Conservation (phyloP, 306 rosid genomes). For the Fragaria nilgerrensis region DNA sequence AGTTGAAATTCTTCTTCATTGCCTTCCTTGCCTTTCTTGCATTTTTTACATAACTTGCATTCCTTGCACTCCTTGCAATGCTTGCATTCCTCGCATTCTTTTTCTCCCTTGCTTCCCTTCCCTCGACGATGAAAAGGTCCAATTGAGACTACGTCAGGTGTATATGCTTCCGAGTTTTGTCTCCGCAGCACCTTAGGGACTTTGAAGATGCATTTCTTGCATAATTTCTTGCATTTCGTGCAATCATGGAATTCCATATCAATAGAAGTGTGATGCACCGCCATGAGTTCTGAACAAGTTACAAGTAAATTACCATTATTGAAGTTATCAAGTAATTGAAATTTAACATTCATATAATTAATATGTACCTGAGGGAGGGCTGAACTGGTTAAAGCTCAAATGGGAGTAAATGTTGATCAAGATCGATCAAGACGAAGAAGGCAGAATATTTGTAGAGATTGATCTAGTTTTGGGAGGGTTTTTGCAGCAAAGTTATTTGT, state of each 20-base stretch:
- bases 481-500: neutral
- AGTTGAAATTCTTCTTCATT: neutral
- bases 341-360: neutral
- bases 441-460: neutral
- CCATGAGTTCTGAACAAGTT: neutral
- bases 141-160: slow-evolving; percentile 4
- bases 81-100: neutral
- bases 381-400: neutral
- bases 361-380: neutral
- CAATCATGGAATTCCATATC: neutral
- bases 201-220: slow-evolving; percentile 20
- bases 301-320: neutral
- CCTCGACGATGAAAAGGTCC: slow-evolving; percentile 10
- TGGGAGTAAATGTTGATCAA: neutral
- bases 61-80: neutral
- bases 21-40: neutral
- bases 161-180: neutral
- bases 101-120: neutral
- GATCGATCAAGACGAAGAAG: no score
- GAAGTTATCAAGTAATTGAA: neutral
- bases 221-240: neutral
- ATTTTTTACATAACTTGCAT: neutral
- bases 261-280: neutral
- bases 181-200: slow-evolving; percentile 2
- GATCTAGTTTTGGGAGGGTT: neutral